Evolutionary conservation across 208 protist species (phyloP).

Genomic region (Entamoeba invadens): DNA sequence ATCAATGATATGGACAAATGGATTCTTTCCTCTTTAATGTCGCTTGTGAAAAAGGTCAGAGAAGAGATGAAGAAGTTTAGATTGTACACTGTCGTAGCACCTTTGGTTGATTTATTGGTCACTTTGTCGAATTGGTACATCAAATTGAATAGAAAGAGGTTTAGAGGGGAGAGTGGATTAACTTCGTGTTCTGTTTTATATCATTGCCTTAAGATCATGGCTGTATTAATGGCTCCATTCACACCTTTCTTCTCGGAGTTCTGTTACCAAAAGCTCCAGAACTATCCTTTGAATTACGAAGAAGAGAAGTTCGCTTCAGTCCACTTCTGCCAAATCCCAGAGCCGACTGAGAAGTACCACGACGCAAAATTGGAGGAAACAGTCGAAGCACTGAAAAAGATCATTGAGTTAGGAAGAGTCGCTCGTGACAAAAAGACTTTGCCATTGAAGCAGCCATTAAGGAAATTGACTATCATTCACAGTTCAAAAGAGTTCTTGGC

Average conservation of each 20-base stretch:
- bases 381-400: background rate
- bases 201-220: background rate
- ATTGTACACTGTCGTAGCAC: conserved; percentile 93
- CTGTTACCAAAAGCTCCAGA: background rate
- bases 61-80: conserved; percentile 81
- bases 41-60: conserved; percentile 73
- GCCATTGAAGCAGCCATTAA: background rate
- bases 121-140: conserved; percentile 98
- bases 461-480: background rate
- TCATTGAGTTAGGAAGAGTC: background rate
- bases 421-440: background rate
- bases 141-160: conserved; percentile 35
- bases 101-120: conserved; percentile 80
- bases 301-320: background rate
- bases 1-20: conserved; percentile 85
- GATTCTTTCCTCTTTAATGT: conserved; percentile 76
- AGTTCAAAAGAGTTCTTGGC: background rate
- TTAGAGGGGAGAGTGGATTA: background rate
- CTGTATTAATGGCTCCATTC: background rate
- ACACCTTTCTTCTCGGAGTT: background rate
- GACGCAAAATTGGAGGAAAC: background rate
- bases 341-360: background rate
- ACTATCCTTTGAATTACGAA: background rate
- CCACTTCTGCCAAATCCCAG: background rate
- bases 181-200: background rate